Conservation (phyloP, 2,329 filamentous ascomycete genomes). For the Bipolaris cookei region DNA sequence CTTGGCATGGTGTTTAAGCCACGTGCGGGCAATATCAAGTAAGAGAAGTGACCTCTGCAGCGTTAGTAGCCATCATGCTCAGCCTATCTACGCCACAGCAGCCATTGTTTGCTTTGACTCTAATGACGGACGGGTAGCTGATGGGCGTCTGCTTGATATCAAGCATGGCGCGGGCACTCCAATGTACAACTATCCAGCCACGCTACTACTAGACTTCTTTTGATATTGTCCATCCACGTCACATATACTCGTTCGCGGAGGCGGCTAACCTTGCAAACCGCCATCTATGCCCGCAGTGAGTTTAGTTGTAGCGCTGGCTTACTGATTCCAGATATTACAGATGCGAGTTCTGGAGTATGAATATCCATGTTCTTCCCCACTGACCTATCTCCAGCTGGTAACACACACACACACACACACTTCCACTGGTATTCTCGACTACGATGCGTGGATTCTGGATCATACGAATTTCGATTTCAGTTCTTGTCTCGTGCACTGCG, state of each 20-base stretch:
- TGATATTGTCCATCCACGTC: not conserved
- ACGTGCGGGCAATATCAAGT: not conserved
- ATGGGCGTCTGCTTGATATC: no score
- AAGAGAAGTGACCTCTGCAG: not conserved
- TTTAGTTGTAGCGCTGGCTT: not conserved
- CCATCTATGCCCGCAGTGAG: not conserved
- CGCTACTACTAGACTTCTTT: not conserved
- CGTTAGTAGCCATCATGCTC: no score
- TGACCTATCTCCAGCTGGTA: slow-evolving; percentile 4
- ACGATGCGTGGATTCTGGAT: slow-evolving; percentile 17
- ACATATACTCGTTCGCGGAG: not conserved
- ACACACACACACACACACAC: not conserved
- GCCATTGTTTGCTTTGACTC: not conserved
- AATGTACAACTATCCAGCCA: no score
- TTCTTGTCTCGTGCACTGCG: slow-evolving; percentile 11
- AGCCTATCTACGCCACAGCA: no score
- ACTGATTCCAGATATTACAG: not conserved
- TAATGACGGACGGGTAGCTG: not conserved
- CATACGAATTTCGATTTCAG: not conserved
- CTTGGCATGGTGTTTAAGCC: not conserved
- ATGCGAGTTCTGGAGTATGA: not conserved
- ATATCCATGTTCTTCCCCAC: slow-evolving; percentile 1
- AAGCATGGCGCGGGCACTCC: not conserved
- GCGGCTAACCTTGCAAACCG: not conserved
- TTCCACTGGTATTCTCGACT: not conserved